A percentile compares a stretch with the other conserved stretches of the same genome.
Evolutionary conservation across 176 grass and related monocot species (phyloP).

Genomic region (Dendrocalamus sinicus): DNA sequence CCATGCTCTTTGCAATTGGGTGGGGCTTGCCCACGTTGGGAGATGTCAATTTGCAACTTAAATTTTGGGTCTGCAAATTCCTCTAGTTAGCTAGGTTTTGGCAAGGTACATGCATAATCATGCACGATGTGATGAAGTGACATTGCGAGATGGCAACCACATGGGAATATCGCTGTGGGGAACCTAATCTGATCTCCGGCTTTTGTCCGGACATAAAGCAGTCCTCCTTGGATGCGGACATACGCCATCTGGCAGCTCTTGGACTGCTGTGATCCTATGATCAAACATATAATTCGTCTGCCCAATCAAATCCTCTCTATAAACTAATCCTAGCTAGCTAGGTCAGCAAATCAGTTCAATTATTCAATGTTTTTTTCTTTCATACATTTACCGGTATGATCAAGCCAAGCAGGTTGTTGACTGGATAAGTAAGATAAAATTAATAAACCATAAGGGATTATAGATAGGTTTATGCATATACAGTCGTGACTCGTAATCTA

Average conservation of each 20-base stretch:
- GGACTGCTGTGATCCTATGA: slow-evolving; percentile 24
- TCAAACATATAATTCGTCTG: not conserved
- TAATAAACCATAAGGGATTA: not conserved
- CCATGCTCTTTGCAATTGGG: not conserved
- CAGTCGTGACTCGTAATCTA: not conserved
- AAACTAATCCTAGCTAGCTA: not conserved
- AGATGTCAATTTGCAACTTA: not conserved
- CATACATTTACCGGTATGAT: not conserved
- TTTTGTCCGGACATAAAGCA: slow-evolving; percentile 47
- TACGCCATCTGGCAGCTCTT: slow-evolving; percentile 33
- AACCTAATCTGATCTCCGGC: slow-evolving; percentile 56
- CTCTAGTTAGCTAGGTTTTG: not conserved
- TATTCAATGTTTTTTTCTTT: not conserved
- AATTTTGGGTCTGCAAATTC: not conserved
- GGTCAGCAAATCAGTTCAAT: not conserved
- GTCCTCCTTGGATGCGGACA: slow-evolving; percentile 50
- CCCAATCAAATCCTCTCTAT: not conserved
- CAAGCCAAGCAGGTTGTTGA: not conserved
- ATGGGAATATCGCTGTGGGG: slow-evolving; percentile 49
- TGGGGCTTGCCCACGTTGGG: not conserved
- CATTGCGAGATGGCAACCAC: slow-evolving; percentile 46
- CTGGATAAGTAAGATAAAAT: not conserved
- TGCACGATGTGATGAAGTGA: not conserved
- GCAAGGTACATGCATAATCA: not conserved
- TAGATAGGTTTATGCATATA: not conserved